These are phyloP conservation scores for Ananas comosus DNA, from an alignment of 176 grass and related monocot genomes.

Conservation along the genomic window DNA sequence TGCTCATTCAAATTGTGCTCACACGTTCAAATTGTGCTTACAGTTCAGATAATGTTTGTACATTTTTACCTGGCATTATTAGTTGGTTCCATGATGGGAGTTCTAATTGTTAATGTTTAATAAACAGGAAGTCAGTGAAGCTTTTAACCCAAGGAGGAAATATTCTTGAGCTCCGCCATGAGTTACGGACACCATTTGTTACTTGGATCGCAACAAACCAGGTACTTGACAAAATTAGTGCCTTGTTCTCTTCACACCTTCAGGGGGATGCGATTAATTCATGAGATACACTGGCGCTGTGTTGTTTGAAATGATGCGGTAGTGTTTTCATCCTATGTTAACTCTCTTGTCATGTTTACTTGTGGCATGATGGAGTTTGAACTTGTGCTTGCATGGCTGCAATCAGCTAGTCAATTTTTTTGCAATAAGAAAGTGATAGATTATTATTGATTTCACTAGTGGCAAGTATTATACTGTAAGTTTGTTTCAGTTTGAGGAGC, in stretches of 20 bases:
- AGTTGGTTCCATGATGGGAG: conserved; percentile 7
- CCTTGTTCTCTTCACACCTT: not conserved
- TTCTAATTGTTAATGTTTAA: conserved; percentile 19
- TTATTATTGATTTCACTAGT: no score
- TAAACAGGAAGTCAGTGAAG: conserved; percentile 76
- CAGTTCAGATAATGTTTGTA: not conserved
- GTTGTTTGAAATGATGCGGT: not conserved
- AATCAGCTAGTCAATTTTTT: no score
- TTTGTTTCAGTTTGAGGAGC: no score
- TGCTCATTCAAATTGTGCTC: not conserved
- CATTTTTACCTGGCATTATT: not conserved
- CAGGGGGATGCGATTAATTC: not conserved
- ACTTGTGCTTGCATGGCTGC: no score
- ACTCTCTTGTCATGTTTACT: no score
- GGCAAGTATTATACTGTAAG: no score
- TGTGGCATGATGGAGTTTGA: no score
- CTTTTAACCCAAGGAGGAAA: conserved; percentile 88
- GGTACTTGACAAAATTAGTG: conserved; percentile 28
- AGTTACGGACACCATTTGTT: conserved; percentile 75
- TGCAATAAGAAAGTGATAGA: no score
- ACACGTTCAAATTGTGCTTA: not conserved
- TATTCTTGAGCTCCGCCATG: conserved; percentile 91
- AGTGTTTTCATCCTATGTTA: no score
- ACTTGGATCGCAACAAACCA: conserved; percentile 62
- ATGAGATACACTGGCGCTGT: not conserved